Percentiles rank a stretch among this genome's conserved stretches.
Conservation (phyloP, 2,329 filamentous ascomycete genomes). For the Diaporthe helianthi region DNA sequence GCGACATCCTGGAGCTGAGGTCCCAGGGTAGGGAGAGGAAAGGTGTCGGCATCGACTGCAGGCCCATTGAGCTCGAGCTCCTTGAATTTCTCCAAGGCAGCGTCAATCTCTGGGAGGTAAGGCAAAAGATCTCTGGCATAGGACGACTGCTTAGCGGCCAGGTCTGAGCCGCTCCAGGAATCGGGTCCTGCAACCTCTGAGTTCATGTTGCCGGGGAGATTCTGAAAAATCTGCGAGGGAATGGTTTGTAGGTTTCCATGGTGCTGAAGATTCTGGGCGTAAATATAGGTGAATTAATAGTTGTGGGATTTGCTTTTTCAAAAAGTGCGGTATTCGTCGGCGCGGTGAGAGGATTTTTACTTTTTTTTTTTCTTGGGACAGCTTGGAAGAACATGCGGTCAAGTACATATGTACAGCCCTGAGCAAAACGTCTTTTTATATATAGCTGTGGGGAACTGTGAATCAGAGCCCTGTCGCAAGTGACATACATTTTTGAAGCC, state of each 20-base stretch:
- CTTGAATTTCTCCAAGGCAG: constrained; percentile 41
- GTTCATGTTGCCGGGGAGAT: background rate
- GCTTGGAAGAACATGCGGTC: background rate
- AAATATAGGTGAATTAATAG: background rate
- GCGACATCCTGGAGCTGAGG: constrained; percentile 45
- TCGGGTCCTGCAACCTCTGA: background rate
- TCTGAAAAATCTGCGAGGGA: background rate
- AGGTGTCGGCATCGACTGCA: constrained; percentile 46
- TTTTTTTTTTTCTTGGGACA: background rate
- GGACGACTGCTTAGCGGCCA: background rate
- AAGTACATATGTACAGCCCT: background rate
- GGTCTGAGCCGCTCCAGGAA: background rate
- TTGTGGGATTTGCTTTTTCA: background rate
- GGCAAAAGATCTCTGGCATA: constrained; percentile 35
- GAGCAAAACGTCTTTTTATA: background rate
- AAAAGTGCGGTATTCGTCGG: too few relatives aligned
- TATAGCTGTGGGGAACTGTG: background rate
- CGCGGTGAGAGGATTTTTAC: background rate
- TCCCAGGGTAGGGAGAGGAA: constrained; percentile 49
- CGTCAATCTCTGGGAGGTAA: constrained; percentile 38
- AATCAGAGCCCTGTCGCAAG: background rate
- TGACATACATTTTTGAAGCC: background rate
- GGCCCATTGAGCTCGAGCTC: constrained; percentile 38
- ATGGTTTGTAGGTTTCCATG: background rate
- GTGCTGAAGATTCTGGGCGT: background rate